Conservation (phyloP, 805 yeast species). For the Saturnispora bothae region DNA sequence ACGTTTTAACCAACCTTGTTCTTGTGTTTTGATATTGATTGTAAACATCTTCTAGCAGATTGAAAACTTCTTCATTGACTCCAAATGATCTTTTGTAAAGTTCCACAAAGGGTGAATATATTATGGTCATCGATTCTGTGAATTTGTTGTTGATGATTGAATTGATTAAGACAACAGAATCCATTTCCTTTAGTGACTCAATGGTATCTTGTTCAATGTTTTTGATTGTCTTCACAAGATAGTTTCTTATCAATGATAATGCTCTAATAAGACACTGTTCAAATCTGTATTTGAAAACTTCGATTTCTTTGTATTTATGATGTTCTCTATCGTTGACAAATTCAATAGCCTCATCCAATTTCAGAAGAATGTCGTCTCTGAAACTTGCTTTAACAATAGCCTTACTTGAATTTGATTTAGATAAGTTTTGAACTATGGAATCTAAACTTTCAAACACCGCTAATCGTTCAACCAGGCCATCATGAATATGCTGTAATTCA, state of each 20-base stretch:
- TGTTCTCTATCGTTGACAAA: slow-evolving; percentile 48
- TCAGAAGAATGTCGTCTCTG: slow-evolving; percentile 36
- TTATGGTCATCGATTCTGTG: slow-evolving; percentile 22
- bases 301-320: slow-evolving; percentile 51
- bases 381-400: slow-evolving; percentile 54
- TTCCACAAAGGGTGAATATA: slow-evolving; percentile 19
- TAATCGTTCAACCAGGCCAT: slow-evolving; percentile 39
- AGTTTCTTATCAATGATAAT: slow-evolving; percentile 62
- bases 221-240: slow-evolving; percentile 38
- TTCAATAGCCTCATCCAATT: slow-evolving; percentile 55
- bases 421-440: slow-evolving; percentile 53
- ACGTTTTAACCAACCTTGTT: slow-evolving; percentile 32
- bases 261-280: slow-evolving; percentile 79
- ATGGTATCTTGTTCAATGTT: slow-evolving; percentile 22
- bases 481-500: slow-evolving; percentile 31
- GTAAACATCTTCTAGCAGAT: slow-evolving; percentile 57
- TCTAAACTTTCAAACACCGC: slow-evolving; percentile 62
- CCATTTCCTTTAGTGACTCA: slow-evolving; percentile 13
- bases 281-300: slow-evolving; percentile 58
- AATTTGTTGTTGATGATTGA: slow-evolving; percentile 63
- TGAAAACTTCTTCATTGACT: slow-evolving; percentile 33
- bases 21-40: slow-evolving; percentile 54
- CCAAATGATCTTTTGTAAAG: slow-evolving; percentile 18
- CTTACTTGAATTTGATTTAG: slow-evolving; percentile 54
- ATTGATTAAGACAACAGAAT: slow-evolving; percentile 35